phyloP scores from a whole-genome alignment of 768 basidiomycete species.

The Nidularia pulvinata region DNA sequence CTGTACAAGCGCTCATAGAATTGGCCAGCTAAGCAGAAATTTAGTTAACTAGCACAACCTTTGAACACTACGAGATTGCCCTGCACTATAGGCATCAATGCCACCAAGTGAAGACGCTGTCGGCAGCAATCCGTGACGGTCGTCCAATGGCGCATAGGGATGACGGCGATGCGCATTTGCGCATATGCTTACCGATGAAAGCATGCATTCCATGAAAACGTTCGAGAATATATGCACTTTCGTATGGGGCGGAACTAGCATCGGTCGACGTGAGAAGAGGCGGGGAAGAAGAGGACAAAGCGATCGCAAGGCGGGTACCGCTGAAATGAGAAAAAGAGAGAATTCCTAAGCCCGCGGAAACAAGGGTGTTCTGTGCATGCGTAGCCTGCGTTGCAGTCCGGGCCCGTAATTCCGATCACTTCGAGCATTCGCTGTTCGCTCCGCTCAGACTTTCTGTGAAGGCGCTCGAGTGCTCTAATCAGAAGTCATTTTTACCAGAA shows the following conservation, averaged over 20 bases:
- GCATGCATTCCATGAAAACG: constrained; percentile 99
- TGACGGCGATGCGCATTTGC: background rate
- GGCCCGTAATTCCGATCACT: constrained; percentile 96
- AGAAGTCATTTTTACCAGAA: constrained; percentile 7
- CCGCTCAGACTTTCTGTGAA: constrained; percentile 77
- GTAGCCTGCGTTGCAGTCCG: constrained; percentile 81
- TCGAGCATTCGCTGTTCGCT: constrained; percentile 85
- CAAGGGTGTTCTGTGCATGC: constrained; percentile 12
- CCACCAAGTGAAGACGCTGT: constrained; percentile 52
- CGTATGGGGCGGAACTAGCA: constrained; percentile 55
- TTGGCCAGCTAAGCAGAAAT: constrained; percentile 95
- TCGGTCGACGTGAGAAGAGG: constrained; percentile 67
- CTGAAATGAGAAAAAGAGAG: constrained; percentile 80
- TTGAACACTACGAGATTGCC: constrained; percentile 30
- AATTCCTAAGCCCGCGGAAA: constrained; percentile 36
- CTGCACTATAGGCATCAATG: constrained; percentile 83
- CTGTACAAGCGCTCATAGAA: constrained; percentile 7
- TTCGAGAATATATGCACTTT: constrained; percentile 96
- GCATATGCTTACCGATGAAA: constrained; percentile 72
- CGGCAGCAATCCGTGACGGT: too few relatives aligned
- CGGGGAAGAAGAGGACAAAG: constrained; percentile 89
- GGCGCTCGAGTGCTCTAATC: constrained; percentile 65
- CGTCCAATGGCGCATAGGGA: too few relatives aligned
- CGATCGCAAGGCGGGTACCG: constrained; percentile 94
- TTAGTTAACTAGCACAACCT: constrained; percentile 90